Conservation (phyloP, 805 yeast genomes). For the Monosporozyma unispora region DNA sequence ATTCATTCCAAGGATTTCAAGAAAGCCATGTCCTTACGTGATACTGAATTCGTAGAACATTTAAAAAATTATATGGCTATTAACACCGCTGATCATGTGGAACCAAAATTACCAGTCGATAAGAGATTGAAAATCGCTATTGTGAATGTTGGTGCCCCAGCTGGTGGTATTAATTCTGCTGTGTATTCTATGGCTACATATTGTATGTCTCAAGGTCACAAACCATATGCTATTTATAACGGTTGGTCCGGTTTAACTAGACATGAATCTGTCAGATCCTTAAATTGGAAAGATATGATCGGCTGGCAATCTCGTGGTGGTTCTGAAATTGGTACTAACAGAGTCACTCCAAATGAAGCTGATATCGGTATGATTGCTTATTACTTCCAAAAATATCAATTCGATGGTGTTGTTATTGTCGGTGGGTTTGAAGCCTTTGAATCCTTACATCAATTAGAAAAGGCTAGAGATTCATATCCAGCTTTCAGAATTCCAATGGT, state of each 20-base stretch:
- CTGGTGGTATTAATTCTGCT: conserved; percentile 73
- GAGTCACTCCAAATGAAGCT: conserved; percentile 55
- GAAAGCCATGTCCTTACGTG: conserved; percentile 62
- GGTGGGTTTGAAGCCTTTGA: conserved; percentile 80
- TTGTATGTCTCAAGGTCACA: conserved; percentile 69
- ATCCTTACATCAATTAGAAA: conserved; percentile 59
- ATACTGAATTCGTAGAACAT: conserved; percentile 59
- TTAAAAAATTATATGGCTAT: conserved; percentile 54
- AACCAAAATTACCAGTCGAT: conserved; percentile 46
- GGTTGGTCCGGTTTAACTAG: conserved; percentile 66
- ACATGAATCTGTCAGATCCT: conserved; percentile 49
- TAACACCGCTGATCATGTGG: conserved; percentile 58
- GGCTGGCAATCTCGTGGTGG: conserved; percentile 74
- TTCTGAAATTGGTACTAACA: conserved; percentile 73
- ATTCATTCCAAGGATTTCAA: conserved; percentile 58
- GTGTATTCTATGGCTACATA: conserved; percentile 65
- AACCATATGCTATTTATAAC: conserved; percentile 59
- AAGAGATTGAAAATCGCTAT: conserved; percentile 58
- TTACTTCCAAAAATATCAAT: conserved; percentile 55
- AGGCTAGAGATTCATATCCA: conserved; percentile 53
- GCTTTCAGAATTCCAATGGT: conserved; percentile 72
- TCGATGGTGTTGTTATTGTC: conserved; percentile 63
- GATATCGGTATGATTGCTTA: conserved; percentile 66
- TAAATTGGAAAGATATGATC: conserved; percentile 61
- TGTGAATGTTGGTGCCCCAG: conserved; percentile 72